Evolutionary conservation across 1,139 yeast species (phyloP), one percentile per base, ranked within the genome.

Genomic region (Trichomonascaceae sp.): DNA sequence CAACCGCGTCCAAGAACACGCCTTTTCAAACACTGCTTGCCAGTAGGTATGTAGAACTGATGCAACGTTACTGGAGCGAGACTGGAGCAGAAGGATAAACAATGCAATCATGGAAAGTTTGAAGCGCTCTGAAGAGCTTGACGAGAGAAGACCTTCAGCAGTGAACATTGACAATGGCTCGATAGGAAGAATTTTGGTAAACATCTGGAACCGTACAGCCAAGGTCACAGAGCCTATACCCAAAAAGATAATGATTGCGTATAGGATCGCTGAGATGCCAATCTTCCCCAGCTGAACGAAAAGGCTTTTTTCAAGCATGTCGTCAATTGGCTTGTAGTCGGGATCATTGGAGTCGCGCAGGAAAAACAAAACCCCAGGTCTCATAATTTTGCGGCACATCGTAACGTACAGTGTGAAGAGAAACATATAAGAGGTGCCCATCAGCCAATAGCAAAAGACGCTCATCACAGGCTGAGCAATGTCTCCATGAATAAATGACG

Each of bases 331-430:
- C 42, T 89, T 73, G 29, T 85, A 76, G 46, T 84, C 79, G 20
- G 94, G 95, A 51, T 89, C 96, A 46, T 87, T 95, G 2, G 96
- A 95, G 22, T 93, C 85, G 43, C 95, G 68, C 37, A 92, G 81
- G 58, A 92, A 89, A 56, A 74, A 89, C 29, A 89, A 62, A 2
- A 84, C 94, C 4, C 98, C 99, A 0, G 82, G 77, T 36, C 99
- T 71, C 44, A 89, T 67, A 28, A 85, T 75, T 28, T 69, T 62
- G 42, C 98, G 67, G 25, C 78, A 68, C 84, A 85, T 77, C 4
- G 93, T 82, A 26, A 89, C 87, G 57, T 74, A 89, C 33, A 79
- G 60, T 1, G 97, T 94, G 59, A 89, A 76, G 47, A 74, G 64
- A 43, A 79, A 75, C 97, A 92, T 87, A 59, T 84, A 89, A 15